Base-by-base conservation (phyloP, 352 stramenopile species). In the Globisporangium polare region DNA sequence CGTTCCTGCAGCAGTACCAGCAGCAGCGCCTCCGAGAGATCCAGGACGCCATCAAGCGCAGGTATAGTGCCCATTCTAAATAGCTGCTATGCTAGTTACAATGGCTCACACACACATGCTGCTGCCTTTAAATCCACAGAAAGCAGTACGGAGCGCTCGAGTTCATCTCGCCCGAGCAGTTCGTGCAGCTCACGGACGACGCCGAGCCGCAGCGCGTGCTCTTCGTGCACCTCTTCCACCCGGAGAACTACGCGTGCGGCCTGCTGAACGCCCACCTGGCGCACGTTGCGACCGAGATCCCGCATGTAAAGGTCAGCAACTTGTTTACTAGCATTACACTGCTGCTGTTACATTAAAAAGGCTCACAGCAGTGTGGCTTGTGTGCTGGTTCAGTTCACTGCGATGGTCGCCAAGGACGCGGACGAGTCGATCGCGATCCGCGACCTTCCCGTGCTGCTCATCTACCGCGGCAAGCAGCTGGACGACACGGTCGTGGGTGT, bases 181-280 rank as follows among this genome's bases (percentile, higher is more conserved):
- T 90, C 52, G 73, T 95, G 46, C 52, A 74, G 26, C 60, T 90
- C 42, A 70, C 68, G 2, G 69, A 81, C 49, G 53, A 59, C 17
- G 29, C 61, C 4, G 50, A 62, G 24, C 46, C 67, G 42, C 58
- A 71, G 42, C 49, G 62, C 37, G 60, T 65, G 15, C 67, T 75
- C 57, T 49, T 90, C 22, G 72, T 93, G 31, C 83, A 93, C 51
- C 69, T 93, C 5, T 91, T 83, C 46, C 72, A 90, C 41, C 62
- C 74, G 0, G 81, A 90, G 26, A 95, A 80, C 68, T 89, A 92
- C 54, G 66, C 79, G n/a, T 95, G 86, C 33, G 51, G 62, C 1
- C 65, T 92, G 27, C 62, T 95, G 18, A 95, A 95, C 57, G 59
- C 73, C 26, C 80, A 89, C 50, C 68, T 95, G 2, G 69, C 78